Evolutionary conservation across 768 basidiomycete genomes (phyloP).

Genomic region (Xerocomellus intermedius): DNA sequence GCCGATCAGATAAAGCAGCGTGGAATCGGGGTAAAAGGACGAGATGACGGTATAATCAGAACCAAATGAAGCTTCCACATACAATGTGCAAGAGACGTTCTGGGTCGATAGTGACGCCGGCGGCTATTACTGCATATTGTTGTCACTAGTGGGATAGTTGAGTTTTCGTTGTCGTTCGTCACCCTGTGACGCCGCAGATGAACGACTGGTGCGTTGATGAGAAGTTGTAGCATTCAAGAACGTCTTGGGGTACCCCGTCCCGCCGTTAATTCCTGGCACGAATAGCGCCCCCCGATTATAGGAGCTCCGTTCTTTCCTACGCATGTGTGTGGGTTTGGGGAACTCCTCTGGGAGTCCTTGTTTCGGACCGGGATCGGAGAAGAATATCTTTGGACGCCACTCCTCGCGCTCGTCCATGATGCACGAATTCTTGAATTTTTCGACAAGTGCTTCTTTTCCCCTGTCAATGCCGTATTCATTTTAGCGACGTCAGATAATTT

Average conservation of each 20-base stretch:
- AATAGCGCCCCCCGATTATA: constrained; percentile 74
- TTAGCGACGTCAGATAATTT: constrained; percentile 6
- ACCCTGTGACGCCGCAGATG: constrained; percentile 11
- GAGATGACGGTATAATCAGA: constrained; percentile 9
- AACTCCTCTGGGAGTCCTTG: constrained; percentile 80
- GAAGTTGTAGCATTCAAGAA: constrained; percentile 25
- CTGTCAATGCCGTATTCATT: constrained; percentile 33
- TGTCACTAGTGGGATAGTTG: constrained; percentile 10
- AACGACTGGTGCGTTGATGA: constrained; percentile 19
- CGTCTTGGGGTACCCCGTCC: constrained; percentile 26
- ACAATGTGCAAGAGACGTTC: background rate
- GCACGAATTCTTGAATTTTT: constrained; percentile 89
- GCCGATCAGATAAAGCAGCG: constrained; percentile 19
- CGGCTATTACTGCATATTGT: constrained; percentile 6
- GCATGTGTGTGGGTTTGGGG: constrained; percentile 76
- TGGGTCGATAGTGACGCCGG: background rate
- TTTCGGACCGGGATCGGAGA: constrained; percentile 64
- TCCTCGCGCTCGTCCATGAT: constrained; percentile 86
- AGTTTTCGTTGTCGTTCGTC: constrained; percentile 29
- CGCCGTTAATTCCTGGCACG: constrained; percentile 43
- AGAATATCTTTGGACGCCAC: constrained; percentile 85
- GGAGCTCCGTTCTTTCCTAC: constrained; percentile 80
- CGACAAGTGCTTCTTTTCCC: constrained; percentile 87
- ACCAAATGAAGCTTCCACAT: background rate
- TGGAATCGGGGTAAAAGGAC: constrained; percentile 1